These are phyloP conservation scores for Tylopilus vinaceipallidus DNA, from an alignment of 768 basidiomycete genomes.

Conservation along the genomic window DNA sequence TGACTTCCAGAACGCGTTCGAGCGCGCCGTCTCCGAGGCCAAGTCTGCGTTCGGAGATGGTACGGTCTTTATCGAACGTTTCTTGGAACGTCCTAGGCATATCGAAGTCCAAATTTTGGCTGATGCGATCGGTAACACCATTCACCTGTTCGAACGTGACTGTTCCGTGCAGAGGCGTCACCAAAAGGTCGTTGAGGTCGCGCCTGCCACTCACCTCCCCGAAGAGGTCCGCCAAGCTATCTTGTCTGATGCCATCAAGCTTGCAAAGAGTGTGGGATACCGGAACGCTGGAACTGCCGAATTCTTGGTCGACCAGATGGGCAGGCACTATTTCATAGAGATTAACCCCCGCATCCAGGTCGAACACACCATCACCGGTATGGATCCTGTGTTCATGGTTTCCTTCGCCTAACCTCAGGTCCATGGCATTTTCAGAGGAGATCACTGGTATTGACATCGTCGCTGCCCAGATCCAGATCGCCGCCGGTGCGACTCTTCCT, in stretches of 20 bases:
- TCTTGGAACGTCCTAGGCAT: constrained; percentile 93
- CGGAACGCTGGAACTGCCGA: constrained; percentile 98
- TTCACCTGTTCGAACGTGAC: constrained; percentile 98
- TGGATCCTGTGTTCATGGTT: constrained; percentile 14
- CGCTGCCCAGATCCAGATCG: constrained; percentile 98
- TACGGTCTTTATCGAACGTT: constrained; percentile 98
- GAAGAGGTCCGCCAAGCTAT: constrained; percentile 91
- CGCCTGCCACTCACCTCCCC: constrained; percentile 90
- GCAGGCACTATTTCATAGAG: constrained; percentile 98
- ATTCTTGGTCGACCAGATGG: constrained; percentile 96
- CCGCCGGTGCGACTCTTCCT: constrained; percentile 94
- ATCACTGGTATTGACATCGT: constrained; percentile 99
- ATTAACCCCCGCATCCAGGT: constrained; percentile 99
- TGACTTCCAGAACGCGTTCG: constrained; percentile 85
- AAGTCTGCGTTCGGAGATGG: constrained; percentile 97
- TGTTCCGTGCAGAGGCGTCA: constrained; percentile 98
- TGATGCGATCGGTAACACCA: constrained; percentile 88
- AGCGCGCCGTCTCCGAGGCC: constrained; percentile 92
- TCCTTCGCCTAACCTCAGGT: neutral
- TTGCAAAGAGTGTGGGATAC: constrained; percentile 91
- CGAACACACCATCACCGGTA: constrained; percentile 98
- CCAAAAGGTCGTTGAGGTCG: constrained; percentile 99
- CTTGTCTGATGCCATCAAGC: constrained; percentile 86
- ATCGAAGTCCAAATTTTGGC: constrained; percentile 97
- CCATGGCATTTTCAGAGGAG: constrained; percentile 67